Conservation (phyloP, 2,329 filamentous ascomycete genomes). For the Alternaria sp. region DNA sequence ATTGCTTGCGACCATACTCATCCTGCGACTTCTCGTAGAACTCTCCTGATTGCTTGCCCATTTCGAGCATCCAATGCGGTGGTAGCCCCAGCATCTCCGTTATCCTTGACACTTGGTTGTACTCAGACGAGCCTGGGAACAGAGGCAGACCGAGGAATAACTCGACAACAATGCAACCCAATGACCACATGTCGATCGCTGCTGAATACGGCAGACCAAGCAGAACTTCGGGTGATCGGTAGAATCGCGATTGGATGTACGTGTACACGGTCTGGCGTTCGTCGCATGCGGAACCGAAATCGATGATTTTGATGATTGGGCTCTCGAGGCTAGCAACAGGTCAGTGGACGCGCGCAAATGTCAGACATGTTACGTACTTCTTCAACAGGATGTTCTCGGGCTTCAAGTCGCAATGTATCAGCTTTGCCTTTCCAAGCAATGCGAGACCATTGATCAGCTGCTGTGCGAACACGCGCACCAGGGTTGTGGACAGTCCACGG, state of each 20-base stretch:
- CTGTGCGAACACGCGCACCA: constrained; percentile 96
- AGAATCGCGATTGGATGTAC: constrained; percentile 98
- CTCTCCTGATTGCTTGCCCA: constrained; percentile 95
- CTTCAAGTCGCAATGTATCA: constrained; percentile 98
- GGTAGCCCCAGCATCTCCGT: constrained; percentile 98
- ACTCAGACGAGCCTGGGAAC: constrained; percentile 97
- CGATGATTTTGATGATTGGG: constrained; percentile 99
- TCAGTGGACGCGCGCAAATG: constrained; percentile 12
- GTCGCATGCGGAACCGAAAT: constrained; percentile 98
- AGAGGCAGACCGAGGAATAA: constrained; percentile 92
- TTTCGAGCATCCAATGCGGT: constrained; percentile 98
- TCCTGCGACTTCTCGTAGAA: constrained; percentile 95
- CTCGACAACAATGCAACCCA: constrained; percentile 98
- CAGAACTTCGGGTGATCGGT: constrained; percentile 93
- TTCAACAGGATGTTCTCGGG: constrained; percentile 98
- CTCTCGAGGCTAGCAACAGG: constrained; percentile 73
- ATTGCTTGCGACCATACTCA: constrained; percentile 89
- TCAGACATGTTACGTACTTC: constrained; percentile 63
- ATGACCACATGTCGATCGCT: constrained; percentile 99
- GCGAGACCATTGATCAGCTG: constrained; percentile 92
- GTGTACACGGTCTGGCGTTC: constrained; percentile 99
- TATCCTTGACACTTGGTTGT: constrained; percentile 96
- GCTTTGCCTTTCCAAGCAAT: constrained; percentile 89
- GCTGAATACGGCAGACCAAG: constrained; percentile 97
- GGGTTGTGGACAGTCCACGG: constrained; percentile 91